Evolutionary conservation across 345 rosid species (phyloP).

Genomic region (Acer yangbiense): DNA sequence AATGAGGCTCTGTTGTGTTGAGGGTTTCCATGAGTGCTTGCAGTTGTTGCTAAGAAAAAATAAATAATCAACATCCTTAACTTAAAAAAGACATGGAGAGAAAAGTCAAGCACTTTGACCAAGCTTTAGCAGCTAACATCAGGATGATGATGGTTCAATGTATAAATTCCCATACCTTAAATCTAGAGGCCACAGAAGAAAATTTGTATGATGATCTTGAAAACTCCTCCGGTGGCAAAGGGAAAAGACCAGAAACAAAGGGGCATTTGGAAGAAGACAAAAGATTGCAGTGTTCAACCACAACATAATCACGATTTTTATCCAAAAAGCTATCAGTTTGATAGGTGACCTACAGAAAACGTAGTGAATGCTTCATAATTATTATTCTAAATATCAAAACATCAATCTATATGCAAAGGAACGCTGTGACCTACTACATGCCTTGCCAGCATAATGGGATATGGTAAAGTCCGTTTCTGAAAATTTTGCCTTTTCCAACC

Average conservation of each 20-base stretch:
- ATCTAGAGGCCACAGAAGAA: conserved; percentile 94
- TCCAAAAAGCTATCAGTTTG: conserved; percentile 87
- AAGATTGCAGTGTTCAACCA: conserved; percentile 91
- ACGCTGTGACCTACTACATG: conserved; percentile 35
- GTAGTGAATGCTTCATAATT: conserved; percentile 14
- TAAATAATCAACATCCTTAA: conserved; percentile 17
- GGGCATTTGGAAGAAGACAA: conserved; percentile 84
- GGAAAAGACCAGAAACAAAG: conserved; percentile 82
- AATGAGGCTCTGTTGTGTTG: conserved; percentile 91
- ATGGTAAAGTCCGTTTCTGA: conserved; percentile 91
- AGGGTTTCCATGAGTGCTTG: conserved; percentile 98
- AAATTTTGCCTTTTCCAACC: conserved; percentile 91
- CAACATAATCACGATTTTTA: conserved; percentile 95
- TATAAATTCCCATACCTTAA: conserved; percentile 61
- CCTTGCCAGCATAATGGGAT: conserved; percentile 99
- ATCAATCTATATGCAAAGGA: conserved; percentile 15
- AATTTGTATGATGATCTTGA: conserved; percentile 94
- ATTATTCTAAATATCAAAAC: neutral
- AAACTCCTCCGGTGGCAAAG: conserved; percentile 65
- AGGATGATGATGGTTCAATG: neutral
- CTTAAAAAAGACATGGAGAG: conserved; percentile 14
- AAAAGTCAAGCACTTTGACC: neutral
- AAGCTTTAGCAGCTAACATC: neutral
- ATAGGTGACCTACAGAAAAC: conserved; percentile 77
- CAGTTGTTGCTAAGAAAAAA: conserved; percentile 84